Conservation (phyloP, 2,329 filamentous ascomycete species). For the Reticulascus tulasneorum region DNA sequence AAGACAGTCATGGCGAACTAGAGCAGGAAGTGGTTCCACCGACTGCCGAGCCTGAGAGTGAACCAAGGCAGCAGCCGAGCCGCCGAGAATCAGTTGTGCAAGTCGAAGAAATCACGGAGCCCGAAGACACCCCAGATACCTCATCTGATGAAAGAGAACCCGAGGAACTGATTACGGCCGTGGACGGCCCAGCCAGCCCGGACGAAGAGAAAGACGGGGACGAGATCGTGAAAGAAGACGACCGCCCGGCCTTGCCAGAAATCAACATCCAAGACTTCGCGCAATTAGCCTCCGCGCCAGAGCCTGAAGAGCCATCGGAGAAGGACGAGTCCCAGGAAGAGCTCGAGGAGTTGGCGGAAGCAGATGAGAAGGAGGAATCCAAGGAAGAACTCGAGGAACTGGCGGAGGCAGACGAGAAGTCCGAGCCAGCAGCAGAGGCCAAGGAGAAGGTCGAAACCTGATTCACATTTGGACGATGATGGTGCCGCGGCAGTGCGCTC, state of each 20-base stretch:
- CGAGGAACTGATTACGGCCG: background rate
- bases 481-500: no score
- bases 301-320: conserved; percentile 17
- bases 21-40: conserved; percentile 13
- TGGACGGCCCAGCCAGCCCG: background rate
- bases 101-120: no score
- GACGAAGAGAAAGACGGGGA: conserved; percentile 8
- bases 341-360: conserved; percentile 6
- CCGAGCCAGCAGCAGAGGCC: background rate
- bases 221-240: conserved; percentile 4
- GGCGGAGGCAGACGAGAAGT: background rate
- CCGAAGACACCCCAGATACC: no score
- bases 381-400: conserved; percentile 2
- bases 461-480: no score
- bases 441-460: conserved; percentile 5
- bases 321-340: conserved; percentile 16
- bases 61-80: no score
- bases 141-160: background rate
- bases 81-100: no score
- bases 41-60: conserved; percentile 4
- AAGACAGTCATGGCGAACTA: conserved; percentile 14
- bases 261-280: conserved; percentile 18
- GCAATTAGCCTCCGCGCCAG: conserved; percentile 18
- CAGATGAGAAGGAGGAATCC: conserved; percentile 1
- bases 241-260: conserved; percentile 19